Conservation (phyloP, 2,329 filamentous ascomycete species). For the Biscogniauxia mediterranea region DNA sequence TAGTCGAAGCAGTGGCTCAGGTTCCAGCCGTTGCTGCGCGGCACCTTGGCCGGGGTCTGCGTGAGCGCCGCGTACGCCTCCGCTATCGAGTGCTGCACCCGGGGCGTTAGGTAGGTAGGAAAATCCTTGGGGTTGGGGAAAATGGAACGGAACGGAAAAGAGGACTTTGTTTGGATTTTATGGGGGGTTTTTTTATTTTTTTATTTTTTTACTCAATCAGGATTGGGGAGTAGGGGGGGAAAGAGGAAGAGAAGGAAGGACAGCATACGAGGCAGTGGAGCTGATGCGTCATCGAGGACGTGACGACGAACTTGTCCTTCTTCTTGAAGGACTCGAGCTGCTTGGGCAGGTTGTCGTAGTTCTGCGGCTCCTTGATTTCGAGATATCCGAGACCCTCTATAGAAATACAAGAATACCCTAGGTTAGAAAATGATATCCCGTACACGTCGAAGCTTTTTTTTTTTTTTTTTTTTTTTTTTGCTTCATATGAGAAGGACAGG, state of each 20-base stretch:
- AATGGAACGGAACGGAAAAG: too few species aligned
- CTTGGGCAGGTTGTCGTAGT: conserved; percentile 38
- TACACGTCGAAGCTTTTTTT: neutral
- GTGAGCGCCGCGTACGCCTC: conserved; percentile 36
- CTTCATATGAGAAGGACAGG: too few species aligned
- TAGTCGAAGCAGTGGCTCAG: conserved; percentile 40
- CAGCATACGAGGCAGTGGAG: conserved; percentile 40
- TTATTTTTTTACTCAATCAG: neutral
- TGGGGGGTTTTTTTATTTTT: too few species aligned
- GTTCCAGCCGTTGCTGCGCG: conserved; percentile 36
- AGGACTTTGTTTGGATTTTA: too few species aligned
- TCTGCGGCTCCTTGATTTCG: conserved; percentile 33
- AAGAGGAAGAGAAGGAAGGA: neutral
- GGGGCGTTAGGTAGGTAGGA: too few species aligned
- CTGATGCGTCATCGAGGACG: conserved; percentile 44
- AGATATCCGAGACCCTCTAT: conserved; percentile 41
- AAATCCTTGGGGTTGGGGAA: too few species aligned
- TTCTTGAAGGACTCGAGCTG: conserved; percentile 32
- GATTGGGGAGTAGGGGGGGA: neutral
- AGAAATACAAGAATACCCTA: neutral
- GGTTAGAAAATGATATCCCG: conserved; percentile 1
- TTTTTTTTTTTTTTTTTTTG: neutral
- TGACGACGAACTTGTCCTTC: conserved; percentile 37
- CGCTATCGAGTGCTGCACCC: conserved; percentile 34
- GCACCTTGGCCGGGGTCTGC: conserved; percentile 26